These are phyloP conservation scores for Backusella liffmaniae DNA, from an alignment of 192 early-diverging fungal genomes.

Conservation along the genomic window DNA sequence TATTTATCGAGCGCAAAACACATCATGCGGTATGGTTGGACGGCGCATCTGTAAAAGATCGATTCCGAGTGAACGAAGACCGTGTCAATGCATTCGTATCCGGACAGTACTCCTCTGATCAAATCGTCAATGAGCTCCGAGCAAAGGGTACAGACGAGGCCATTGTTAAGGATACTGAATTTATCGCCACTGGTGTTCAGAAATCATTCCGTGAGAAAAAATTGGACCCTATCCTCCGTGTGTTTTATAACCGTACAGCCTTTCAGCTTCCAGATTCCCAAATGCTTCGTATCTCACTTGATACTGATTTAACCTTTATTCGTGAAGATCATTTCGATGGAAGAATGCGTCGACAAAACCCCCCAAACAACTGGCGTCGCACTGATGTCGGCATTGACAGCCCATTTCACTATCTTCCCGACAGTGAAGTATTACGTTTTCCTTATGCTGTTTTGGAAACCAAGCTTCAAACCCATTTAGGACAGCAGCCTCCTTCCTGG, in stretches of 20 bases:
- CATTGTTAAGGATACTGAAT: conserved; percentile 44
- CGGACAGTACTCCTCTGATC: conserved; percentile 74
- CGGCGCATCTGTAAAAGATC: conserved; percentile 72
- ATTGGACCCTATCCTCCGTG: conserved; percentile 81
- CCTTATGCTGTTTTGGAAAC: conserved; percentile 95
- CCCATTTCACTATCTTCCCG: conserved; percentile 76
- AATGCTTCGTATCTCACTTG: conserved; percentile 89
- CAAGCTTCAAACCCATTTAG: conserved; percentile 72
- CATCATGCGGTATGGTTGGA: conserved; percentile 60
- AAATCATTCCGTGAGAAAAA: conserved; percentile 64
- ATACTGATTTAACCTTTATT: conserved; percentile 94
- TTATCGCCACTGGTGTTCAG: conserved; percentile 74
- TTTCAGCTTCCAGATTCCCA: conserved; percentile 97
- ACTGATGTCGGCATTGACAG: conserved; percentile 78
- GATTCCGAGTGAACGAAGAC: conserved; percentile 93
- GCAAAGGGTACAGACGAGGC: conserved; percentile 54
- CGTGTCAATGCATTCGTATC: conserved; percentile 82
- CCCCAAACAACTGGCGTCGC: conserved; percentile 89
- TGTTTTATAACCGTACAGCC: conserved; percentile 96
- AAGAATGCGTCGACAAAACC: conserved; percentile 52
- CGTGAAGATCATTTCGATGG: conserved; percentile 86
- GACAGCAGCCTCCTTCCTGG: conserved; percentile 73
- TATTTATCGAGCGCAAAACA: conserved; percentile 38
- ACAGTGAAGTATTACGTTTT: conserved; percentile 81
- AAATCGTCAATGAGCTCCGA: conserved; percentile 74